These are phyloP conservation scores for Alternaria infectoria DNA, from an alignment of 2,329 filamentous ascomycete species.

Conservation along the genomic window DNA sequence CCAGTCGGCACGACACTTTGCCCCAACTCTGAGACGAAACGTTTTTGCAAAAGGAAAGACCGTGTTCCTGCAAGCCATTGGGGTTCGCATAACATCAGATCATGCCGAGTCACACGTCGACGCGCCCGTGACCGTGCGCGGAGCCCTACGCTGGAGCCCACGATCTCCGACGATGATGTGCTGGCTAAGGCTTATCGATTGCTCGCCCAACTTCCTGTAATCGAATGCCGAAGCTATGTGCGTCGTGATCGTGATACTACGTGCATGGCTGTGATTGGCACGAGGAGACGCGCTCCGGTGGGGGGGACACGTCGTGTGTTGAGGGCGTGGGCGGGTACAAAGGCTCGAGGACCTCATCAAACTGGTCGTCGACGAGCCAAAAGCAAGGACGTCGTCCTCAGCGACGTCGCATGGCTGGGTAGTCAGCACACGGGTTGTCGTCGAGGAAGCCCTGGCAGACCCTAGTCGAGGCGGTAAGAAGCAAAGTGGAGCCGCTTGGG, in stretches of 20 bases:
- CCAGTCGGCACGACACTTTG: not conserved
- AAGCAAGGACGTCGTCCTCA: not conserved
- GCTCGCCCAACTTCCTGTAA: slow-evolving; percentile 1
- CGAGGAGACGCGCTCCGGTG: not conserved
- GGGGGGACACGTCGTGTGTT: slow-evolving; percentile 1
- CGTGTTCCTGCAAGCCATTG: slow-evolving; percentile 23
- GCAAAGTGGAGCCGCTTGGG: slow-evolving; percentile 12
- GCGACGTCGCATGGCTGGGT: not conserved
- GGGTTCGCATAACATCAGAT: slow-evolving; percentile 20
- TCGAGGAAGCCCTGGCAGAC: not conserved
- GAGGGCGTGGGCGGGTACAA: slow-evolving; percentile 10
- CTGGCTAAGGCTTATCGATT: not conserved
- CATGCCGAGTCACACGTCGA: slow-evolving; percentile 23
- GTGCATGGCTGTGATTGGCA: slow-evolving; percentile 24
- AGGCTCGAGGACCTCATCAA: not conserved
- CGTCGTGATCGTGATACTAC: slow-evolving; percentile 24
- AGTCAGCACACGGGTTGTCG: not conserved
- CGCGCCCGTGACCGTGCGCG: slow-evolving; percentile 9
- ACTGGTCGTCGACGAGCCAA: not conserved
- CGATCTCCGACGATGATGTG: not conserved
- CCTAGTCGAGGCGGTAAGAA: slow-evolving; percentile 19
- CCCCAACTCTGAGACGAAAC: slow-evolving; percentile 24
- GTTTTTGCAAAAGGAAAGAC: slow-evolving; percentile 8
- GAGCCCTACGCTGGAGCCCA: not conserved
- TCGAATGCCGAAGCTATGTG: not conserved